A percentile compares a stretch with the other conserved stretches of the same genome.
Evolutionary conservation across 2,329 filamentous ascomycete species (phyloP).

Genomic region (Ophiostoma novo-ulmi): DNA sequence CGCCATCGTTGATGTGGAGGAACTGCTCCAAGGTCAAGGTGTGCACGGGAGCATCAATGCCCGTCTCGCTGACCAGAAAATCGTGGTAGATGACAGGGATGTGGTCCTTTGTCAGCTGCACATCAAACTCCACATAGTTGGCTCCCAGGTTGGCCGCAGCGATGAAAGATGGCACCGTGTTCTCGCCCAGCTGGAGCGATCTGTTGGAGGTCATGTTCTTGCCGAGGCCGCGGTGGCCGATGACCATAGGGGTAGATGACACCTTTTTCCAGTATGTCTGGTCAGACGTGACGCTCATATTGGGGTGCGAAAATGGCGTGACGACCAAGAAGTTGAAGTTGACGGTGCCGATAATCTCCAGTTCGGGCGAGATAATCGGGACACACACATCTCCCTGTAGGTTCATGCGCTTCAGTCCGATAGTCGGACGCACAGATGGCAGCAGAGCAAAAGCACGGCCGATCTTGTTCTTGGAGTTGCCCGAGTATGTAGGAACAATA

Average conservation of each 20-base stretch:
- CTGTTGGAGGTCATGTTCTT: conserved; percentile 82
- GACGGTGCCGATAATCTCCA: conserved; percentile 89
- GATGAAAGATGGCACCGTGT: conserved; percentile 93
- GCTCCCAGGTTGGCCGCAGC: conserved; percentile 89
- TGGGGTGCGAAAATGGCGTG: conserved; percentile 87
- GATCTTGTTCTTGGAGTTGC: conserved; percentile 79
- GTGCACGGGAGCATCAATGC: conserved; percentile 93
- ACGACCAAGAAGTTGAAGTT: conserved; percentile 97
- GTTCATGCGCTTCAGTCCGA: conserved; percentile 83
- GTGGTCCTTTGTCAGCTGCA: conserved; percentile 97
- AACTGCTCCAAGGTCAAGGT: conserved; percentile 94
- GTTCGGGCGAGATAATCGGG: conserved; percentile 75
- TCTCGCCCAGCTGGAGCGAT: conserved; percentile 91
- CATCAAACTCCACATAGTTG: conserved; percentile 72
- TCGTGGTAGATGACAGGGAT: conserved; percentile 98
- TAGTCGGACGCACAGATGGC: conserved; percentile 73
- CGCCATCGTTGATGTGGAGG: conserved; percentile 70
- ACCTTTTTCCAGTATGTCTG: conserved; percentile 97
- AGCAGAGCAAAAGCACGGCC: conserved; percentile 85
- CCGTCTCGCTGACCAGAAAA: conserved; percentile 94
- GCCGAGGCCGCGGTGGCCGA: conserved; percentile 69
- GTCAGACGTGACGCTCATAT: conserved; percentile 83
- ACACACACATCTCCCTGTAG: conserved; percentile 89
- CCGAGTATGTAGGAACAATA: conserved; percentile 90
- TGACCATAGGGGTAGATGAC: conserved; percentile 71